Percentiles rank a stretch among this genome's conserved stretches.
Conservation (phyloP, 192 early-diverging fungal genomes). For the Linderina pennispora region DNA sequence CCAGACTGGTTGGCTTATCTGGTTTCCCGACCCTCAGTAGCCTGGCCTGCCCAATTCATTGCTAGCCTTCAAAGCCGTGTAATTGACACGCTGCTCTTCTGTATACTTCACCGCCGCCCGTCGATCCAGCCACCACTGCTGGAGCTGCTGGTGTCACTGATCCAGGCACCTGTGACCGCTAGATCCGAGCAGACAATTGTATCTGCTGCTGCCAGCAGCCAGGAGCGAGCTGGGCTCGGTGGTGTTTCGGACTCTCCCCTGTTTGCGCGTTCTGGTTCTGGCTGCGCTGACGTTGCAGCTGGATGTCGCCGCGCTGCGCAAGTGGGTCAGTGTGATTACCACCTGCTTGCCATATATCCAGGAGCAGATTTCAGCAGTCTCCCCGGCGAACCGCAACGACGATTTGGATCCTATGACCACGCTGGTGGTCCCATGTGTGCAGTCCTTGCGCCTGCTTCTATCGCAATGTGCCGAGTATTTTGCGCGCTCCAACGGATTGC, state of each 20-base stretch:
- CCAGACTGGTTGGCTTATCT: slow-evolving; percentile 14
- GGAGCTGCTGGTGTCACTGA: slow-evolving; percentile 18
- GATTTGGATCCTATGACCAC: slow-evolving; percentile 11
- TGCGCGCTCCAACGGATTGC: slow-evolving; percentile 8
- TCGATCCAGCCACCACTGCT: slow-evolving; percentile 30
- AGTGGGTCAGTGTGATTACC: slow-evolving; percentile 20
- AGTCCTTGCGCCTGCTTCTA: slow-evolving; percentile 24
- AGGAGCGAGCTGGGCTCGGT: slow-evolving; percentile 3
- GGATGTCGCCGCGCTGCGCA: slow-evolving; percentile 18
- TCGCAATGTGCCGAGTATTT: slow-evolving; percentile 27
- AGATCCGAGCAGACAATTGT: neutral
- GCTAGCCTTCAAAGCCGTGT: slow-evolving; percentile 10
- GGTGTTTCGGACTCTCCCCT: slow-evolving; percentile 2
- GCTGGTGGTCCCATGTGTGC: slow-evolving; percentile 33
- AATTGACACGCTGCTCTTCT: slow-evolving; percentile 24
- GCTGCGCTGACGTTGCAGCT: slow-evolving; percentile 34
- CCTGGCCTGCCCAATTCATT: slow-evolving; percentile 16
- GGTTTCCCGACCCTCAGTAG: slow-evolving; percentile 4
- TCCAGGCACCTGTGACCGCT: slow-evolving; percentile 2
- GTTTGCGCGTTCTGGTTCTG: slow-evolving; percentile 25
- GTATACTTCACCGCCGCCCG: slow-evolving; percentile 16
- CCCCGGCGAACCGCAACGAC: neutral
- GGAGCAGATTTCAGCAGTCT: slow-evolving; percentile 3
- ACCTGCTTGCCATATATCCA: slow-evolving; percentile 18
- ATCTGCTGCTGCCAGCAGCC: neutral